Conservation (phyloP, 2,329 filamentous ascomycete genomes). For the Trichoderma afroharzianum region DNA sequence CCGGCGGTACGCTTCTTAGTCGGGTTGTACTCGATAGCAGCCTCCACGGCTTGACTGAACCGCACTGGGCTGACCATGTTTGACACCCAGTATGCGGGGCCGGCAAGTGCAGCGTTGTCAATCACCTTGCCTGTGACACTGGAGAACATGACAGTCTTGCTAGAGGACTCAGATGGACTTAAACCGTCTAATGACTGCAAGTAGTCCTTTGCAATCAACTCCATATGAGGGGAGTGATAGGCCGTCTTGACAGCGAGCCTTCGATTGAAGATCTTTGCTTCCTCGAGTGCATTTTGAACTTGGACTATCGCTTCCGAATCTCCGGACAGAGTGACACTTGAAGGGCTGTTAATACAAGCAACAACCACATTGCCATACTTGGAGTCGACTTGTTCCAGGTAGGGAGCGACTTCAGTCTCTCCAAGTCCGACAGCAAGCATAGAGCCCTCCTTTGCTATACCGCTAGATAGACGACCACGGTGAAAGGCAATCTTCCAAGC, state of each 20-base stretch:
- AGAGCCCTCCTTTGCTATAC: slow-evolving; percentile 15
- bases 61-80: slow-evolving; percentile 24
- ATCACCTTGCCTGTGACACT: too few species aligned
- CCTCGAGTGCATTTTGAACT: slow-evolving; percentile 20
- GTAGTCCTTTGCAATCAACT: slow-evolving; percentile 21
- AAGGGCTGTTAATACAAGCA: slow-evolving; percentile 25
- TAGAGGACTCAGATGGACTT: too few species aligned
- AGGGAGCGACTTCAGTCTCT: not conserved
- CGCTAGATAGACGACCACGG: not conserved
- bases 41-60: too few species aligned
- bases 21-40: too few species aligned
- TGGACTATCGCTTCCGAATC: slow-evolving; percentile 18
- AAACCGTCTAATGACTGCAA: slow-evolving; percentile 17
- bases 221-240: slow-evolving; percentile 50
- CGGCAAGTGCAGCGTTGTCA: too few species aligned
- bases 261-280: slow-evolving; percentile 30
- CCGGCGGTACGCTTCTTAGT: too few species aligned
- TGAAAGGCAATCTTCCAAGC: not conserved
- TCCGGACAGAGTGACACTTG: slow-evolving; percentile 29
- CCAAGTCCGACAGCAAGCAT: slow-evolving; percentile 23
- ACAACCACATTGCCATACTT: slow-evolving; percentile 22
- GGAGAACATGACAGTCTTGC: too few species aligned
- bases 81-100: slow-evolving; percentile 32
- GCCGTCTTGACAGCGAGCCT: slow-evolving; percentile 42
- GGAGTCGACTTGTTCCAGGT: not conserved